Percentiles rank a stretch among this genome's conserved stretches.
These are phyloP conservation scores for Diphasiastrum complanatum DNA, from an alignment of 83 land plant genomes.

Conservation along the genomic window DNA sequence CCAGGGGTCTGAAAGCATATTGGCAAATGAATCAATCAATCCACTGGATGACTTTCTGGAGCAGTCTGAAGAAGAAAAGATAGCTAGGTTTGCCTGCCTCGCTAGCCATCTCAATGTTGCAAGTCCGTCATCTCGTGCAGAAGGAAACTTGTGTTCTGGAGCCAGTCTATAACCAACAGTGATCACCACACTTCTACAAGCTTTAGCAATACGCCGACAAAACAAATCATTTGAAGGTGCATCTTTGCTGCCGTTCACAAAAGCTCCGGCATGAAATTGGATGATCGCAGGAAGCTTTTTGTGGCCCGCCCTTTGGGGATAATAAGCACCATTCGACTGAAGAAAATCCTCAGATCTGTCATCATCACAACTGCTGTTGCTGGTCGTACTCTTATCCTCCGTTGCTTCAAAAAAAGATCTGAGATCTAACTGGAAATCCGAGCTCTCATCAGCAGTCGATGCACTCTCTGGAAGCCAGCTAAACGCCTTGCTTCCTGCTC, in stretches of 20 bases:
- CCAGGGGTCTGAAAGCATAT: conserved; percentile 6
- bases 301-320: conserved; percentile 1
- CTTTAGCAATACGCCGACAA: conserved; percentile 9
- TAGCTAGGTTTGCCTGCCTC: conserved; percentile 5
- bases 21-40: not conserved
- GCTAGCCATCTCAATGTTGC: conserved; percentile 1
- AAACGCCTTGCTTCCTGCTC: conserved; percentile 4
- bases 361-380: conserved; percentile 1
- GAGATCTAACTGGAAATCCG: not conserved
- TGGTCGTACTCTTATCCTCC: not conserved
- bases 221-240: conserved; percentile 5
- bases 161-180: conserved; percentile 9
- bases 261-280: conserved; percentile 15
- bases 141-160: conserved; percentile 12
- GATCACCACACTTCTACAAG: conserved; percentile 11
- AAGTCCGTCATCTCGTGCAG: conserved; percentile 8
- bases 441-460: not conserved
- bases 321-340: conserved; percentile 1
- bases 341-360: not conserved
- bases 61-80: not conserved
- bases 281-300: conserved; percentile 1
- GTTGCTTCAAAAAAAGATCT: not conserved
- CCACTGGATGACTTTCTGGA: not conserved
- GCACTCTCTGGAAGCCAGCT: conserved; percentile 5
- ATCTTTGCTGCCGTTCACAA: conserved; percentile 12